A percentile compares a stretch with the other conserved stretches of the same genome.
Evolutionary conservation across 495 filamentous ascomycete genomes (phyloP).

Genomic region (Penicillium parvum): DNA sequence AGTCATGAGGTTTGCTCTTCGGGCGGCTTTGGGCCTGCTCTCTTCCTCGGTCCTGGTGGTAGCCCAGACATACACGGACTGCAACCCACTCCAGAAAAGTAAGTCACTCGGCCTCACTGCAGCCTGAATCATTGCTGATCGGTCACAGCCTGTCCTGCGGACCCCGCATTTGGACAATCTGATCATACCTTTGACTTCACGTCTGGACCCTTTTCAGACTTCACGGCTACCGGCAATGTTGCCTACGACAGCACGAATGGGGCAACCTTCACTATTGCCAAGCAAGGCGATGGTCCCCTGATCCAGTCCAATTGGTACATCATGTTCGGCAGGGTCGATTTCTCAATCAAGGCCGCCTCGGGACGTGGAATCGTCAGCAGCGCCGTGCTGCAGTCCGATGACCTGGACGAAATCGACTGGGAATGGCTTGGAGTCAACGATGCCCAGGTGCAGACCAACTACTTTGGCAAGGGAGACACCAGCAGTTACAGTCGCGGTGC

Average conservation of each 20-base stretch:
- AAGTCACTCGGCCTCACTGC: constrained; percentile 23
- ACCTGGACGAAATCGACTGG: constrained; percentile 88
- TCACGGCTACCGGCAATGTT: constrained; percentile 60
- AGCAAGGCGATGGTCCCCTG: constrained; percentile 76
- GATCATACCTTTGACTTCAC: constrained; percentile 75
- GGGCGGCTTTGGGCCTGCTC: constrained; percentile 26
- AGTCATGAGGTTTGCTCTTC: constrained; percentile 30
- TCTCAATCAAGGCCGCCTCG: constrained; percentile 55
- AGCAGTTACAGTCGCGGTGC: constrained; percentile 59
- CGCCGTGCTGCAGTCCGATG: constrained; percentile 77
- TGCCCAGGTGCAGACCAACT: constrained; percentile 68
- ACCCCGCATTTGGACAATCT: constrained; percentile 77
- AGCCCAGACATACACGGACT: constrained; percentile 72
- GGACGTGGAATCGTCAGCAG: constrained; percentile 67
- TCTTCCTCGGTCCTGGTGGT: constrained; percentile 37
- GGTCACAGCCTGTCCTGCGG: constrained; percentile 58
- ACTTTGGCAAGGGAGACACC: constrained; percentile 80
- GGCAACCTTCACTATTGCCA: constrained; percentile 77
- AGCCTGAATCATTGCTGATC: constrained; percentile 16
- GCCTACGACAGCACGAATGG: constrained; percentile 69
- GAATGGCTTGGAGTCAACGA: constrained; percentile 71
- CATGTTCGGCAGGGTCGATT: constrained; percentile 64
- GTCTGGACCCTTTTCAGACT: constrained; percentile 60
- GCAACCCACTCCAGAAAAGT: constrained; percentile 69
- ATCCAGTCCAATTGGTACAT: constrained; percentile 72